Conservation (phyloP, 768 basidiomycete species). For the Grammothele lineata region DNA sequence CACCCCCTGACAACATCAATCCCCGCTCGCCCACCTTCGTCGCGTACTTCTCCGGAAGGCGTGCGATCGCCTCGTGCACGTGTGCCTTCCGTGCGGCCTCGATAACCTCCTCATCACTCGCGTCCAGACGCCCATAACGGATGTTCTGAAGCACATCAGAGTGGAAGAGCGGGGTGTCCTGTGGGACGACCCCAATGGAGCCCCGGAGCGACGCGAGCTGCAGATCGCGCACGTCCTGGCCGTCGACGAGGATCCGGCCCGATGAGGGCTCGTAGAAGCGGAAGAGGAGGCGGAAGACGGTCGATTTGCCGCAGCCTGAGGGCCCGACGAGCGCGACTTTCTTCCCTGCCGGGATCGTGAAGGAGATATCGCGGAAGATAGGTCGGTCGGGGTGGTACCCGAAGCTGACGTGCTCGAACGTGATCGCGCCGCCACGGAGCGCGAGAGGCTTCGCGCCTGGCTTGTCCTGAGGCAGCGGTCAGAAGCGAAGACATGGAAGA, state of each 20-base stretch:
- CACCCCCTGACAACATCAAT: slow-evolving; percentile 97
- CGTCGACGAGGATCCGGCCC: slow-evolving; percentile 84
- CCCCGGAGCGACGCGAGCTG: slow-evolving; percentile 68
- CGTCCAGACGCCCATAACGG: slow-evolving; percentile 84
- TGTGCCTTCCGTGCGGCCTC: slow-evolving; percentile 84
- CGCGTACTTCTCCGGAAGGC: slow-evolving; percentile 79
- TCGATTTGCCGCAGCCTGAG: slow-evolving; percentile 96
- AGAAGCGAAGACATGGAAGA: neutral
- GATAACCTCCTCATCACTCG: slow-evolving; percentile 77
- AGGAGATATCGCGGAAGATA: slow-evolving; percentile 85
- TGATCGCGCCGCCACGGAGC: slow-evolving; percentile 80
- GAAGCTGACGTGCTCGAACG: slow-evolving; percentile 90
- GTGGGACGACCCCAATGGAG: slow-evolving; percentile 90
- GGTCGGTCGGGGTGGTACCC: slow-evolving; percentile 89
- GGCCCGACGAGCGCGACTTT: slow-evolving; percentile 98
- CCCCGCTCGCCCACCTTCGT: slow-evolving; percentile 96
- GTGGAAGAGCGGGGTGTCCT: slow-evolving; percentile 98
- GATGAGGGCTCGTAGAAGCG: slow-evolving; percentile 86
- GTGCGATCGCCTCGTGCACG: slow-evolving; percentile 74
- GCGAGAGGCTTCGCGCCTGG: slow-evolving; percentile 62
- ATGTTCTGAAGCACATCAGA: slow-evolving; percentile 94
- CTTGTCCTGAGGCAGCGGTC: slow-evolving; percentile 47
- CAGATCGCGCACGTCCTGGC: slow-evolving; percentile 76
- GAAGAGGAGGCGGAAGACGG: slow-evolving; percentile 85
- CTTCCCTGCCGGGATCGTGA: slow-evolving; percentile 92